phyloP scores from a whole-genome alignment of 2,329 filamentous ascomycete genomes.

The Onygenales sp. region DNA sequence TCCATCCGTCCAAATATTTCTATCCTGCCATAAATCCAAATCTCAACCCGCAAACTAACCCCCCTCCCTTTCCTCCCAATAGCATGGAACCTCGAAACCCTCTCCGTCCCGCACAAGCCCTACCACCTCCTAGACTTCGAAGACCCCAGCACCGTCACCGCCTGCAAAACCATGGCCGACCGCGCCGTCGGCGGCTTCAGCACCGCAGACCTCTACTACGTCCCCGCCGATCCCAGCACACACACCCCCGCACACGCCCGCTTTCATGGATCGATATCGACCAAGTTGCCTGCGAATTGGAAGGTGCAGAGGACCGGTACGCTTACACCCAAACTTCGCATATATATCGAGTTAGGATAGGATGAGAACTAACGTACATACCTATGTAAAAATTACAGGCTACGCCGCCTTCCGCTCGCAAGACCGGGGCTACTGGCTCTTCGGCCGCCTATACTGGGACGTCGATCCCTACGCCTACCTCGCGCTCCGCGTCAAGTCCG shows the following conservation, averaged over 20 bases:
- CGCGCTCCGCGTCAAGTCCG: constrained; percentile 78
- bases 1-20: too few relatives aligned
- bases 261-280: constrained; percentile 85
- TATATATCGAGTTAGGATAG: not conserved
- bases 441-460: constrained; percentile 78
- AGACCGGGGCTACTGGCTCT: constrained; percentile 67
- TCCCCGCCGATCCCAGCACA: constrained; percentile 36
- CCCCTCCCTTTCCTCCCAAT: not conserved
- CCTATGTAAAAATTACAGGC: constrained; percentile 42
- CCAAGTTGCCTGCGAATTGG: constrained; percentile 62
- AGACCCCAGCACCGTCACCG: constrained; percentile 23
- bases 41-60: too few relatives aligned
- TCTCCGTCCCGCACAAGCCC: constrained; percentile 29
- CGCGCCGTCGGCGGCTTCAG: constrained; percentile 80
- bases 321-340: not conserved
- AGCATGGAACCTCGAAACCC: constrained; percentile 34
- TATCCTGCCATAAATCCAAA: too few relatives aligned
- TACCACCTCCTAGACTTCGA: constrained; percentile 33
- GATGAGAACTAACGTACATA: constrained; percentile 3
- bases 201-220: constrained; percentile 59
- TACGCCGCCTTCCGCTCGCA: constrained; percentile 86
- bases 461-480: constrained; percentile 84
- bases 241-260: constrained; percentile 55
- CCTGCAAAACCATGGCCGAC: constrained; percentile 72
- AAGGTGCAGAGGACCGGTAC: constrained; percentile 32